Conservation (phyloP, 768 basidiomycete genomes). For the Tulasnella sp. region DNA sequence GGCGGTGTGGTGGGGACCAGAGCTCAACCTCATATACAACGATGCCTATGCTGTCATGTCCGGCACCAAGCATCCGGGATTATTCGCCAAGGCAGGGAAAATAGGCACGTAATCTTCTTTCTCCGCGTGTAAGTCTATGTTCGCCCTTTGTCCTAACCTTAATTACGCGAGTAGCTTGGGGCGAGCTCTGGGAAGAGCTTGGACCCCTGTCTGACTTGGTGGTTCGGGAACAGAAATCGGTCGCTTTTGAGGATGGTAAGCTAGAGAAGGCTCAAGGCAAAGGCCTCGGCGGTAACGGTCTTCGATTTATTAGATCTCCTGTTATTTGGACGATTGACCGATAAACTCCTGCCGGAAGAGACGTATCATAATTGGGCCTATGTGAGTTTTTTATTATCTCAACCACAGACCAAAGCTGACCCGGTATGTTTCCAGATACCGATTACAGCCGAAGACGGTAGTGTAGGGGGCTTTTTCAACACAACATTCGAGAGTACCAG, state of each 20-base stretch:
- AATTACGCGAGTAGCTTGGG: slow-evolving; percentile 23
- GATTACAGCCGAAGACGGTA: slow-evolving; percentile 22
- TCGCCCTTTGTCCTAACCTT: background rate
- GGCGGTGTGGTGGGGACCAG: slow-evolving; percentile 26
- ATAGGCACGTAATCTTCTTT: slow-evolving; percentile 7
- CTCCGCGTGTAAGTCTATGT: background rate
- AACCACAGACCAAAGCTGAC: background rate
- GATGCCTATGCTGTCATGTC: slow-evolving; percentile 26
- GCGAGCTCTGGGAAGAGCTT: slow-evolving; percentile 27
- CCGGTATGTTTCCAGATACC: slow-evolving; percentile 21
- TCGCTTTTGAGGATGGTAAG: slow-evolving; percentile 26
- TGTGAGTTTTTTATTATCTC: background rate
- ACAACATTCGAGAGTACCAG: slow-evolving; percentile 25
- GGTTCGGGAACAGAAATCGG: slow-evolving; percentile 21
- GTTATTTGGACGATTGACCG: slow-evolving; percentile 25
- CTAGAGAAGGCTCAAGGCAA: background rate
- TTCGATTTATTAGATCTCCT: slow-evolving; percentile 21
- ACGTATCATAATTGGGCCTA: slow-evolving; percentile 24
- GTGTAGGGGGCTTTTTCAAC: slow-evolving; percentile 25
- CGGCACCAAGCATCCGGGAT: slow-evolving; percentile 25
- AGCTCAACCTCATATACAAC: slow-evolving; percentile 25
- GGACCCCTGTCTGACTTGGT: slow-evolving; percentile 23
- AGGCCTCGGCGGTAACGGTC: background rate
- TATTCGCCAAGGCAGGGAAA: slow-evolving; percentile 25
- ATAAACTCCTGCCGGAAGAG: slow-evolving; percentile 25